phyloP scores from a whole-genome alignment of 345 rosid species.

The Populus tremula region DNA sequence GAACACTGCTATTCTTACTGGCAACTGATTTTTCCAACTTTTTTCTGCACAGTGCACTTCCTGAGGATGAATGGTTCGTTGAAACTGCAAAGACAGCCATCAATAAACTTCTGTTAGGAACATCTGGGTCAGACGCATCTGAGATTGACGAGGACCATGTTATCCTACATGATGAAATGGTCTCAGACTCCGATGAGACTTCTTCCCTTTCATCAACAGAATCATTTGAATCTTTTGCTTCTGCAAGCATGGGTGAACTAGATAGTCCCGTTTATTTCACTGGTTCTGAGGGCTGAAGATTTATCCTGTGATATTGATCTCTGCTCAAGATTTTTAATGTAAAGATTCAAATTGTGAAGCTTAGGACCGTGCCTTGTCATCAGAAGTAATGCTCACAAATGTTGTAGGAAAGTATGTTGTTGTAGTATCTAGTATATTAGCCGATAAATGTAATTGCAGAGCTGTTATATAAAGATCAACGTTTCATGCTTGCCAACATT shows the following conservation, averaged over 20 bases:
- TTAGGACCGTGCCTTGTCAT: neutral
- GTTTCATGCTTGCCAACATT: neutral
- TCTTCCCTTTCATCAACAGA: constrained; percentile 71
- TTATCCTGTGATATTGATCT: neutral
- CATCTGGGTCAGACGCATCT: constrained; percentile 77
- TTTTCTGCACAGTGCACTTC: constrained; percentile 50
- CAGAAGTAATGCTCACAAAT: neutral
- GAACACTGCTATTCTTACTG: neutral
- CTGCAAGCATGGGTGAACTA: constrained; percentile 93
- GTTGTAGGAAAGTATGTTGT: neutral
- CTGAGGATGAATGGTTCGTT: constrained; percentile 86
- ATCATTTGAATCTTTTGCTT: constrained; percentile 76
- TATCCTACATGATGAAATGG: constrained; percentile 37
- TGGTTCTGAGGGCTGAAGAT: constrained; percentile 56
- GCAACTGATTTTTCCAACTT: constrained; percentile 6
- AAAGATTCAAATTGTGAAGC: constrained; percentile 9
- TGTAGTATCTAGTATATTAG: neutral
- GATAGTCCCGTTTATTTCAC: constrained; percentile 64
- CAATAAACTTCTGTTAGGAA: constrained; percentile 64
- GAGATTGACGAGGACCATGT: constrained; percentile 67
- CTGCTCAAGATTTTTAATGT: constrained; percentile 10
- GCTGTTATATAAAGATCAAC: neutral
- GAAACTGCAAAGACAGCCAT: constrained; percentile 89
- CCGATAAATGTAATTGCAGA: neutral
- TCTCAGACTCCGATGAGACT: constrained; percentile 57